A percentile compares a stretch with the other conserved stretches of the same genome.
phyloP scores from a whole-genome alignment of 306 rosid species.

The Sophora flavescens region DNA sequence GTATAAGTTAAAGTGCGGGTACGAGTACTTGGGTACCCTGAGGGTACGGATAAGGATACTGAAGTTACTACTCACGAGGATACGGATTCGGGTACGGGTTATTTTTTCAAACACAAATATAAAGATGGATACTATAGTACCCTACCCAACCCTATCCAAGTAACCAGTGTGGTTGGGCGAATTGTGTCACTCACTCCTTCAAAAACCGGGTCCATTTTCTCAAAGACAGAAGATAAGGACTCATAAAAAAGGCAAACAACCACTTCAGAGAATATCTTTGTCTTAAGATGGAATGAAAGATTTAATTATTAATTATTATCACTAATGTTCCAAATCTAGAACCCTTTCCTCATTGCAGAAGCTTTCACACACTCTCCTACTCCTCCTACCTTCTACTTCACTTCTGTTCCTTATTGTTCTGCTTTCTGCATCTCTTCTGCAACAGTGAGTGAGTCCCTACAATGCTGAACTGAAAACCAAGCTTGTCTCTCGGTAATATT shows the following conservation, averaged over 20 bases:
- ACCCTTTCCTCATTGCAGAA: slow-evolving; percentile 36
- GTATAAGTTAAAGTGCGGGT: no score
- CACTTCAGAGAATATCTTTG: slow-evolving; percentile 50
- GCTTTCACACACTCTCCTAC: slow-evolving; percentile 34
- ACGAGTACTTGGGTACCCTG: no score
- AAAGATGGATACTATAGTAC: no score
- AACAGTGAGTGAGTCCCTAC: background rate
- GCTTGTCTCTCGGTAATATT: slow-evolving; percentile 2
- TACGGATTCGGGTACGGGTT: no score
- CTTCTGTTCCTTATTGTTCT: slow-evolving; percentile 37
- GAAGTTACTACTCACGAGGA: no score
- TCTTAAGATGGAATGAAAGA: slow-evolving; percentile 37
- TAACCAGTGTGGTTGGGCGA: no score
- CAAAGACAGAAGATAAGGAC: no score
- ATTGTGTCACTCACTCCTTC: background rate
- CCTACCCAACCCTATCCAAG: no score
- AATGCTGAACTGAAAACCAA: slow-evolving; percentile 48
- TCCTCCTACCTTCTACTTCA: slow-evolving; percentile 43
- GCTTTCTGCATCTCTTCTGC: slow-evolving; percentile 15
- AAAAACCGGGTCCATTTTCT: no score
- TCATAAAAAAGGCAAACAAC: background rate
- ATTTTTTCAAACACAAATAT: no score
- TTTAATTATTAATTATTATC: background rate
- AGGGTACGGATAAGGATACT: no score
- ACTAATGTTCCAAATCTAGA: slow-evolving; percentile 56